A percentile compares a stretch with the other conserved stretches of the same genome.
Conservation (phyloP, 2,329 filamentous ascomycete genomes). For the Cordyceps militaris region DNA sequence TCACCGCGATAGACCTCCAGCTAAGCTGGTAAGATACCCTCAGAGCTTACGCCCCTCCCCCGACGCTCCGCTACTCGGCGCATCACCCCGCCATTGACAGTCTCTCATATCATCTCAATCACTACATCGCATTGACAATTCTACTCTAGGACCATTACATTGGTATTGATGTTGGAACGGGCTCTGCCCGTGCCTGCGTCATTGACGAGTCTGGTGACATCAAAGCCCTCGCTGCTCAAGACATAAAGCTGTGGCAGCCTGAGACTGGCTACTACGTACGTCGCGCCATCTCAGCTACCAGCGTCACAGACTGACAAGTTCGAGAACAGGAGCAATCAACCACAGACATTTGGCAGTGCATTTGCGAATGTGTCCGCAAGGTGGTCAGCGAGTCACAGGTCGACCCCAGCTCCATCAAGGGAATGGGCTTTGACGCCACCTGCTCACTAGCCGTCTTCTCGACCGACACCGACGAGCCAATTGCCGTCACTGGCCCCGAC, state of each 20-base stretch:
- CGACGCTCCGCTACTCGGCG: neutral
- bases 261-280: constrained; percentile 67
- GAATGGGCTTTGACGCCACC: constrained; percentile 97
- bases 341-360: constrained; percentile 91
- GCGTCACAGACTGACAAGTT: constrained; percentile 12
- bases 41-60: constrained; percentile 7
- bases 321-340: constrained; percentile 81
- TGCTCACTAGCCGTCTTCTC: constrained; percentile 92
- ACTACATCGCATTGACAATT: neutral
- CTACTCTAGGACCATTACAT: constrained; percentile 54
- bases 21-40: constrained; percentile 9
- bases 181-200: constrained; percentile 90
- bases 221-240: constrained; percentile 62
- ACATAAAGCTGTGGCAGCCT: constrained; percentile 76
- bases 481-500: constrained; percentile 81
- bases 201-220: constrained; percentile 91
- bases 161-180: constrained; percentile 93
- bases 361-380: constrained; percentile 79
- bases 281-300: neutral
- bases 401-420: constrained; percentile 67
- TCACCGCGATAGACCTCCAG: constrained; percentile 2
- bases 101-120: neutral
- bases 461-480: constrained; percentile 80
- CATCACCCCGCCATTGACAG: neutral
- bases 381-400: constrained; percentile 77